Base-by-base conservation (phyloP, 306 rosid genomes). In the Cicer chorassanicum region DNA sequence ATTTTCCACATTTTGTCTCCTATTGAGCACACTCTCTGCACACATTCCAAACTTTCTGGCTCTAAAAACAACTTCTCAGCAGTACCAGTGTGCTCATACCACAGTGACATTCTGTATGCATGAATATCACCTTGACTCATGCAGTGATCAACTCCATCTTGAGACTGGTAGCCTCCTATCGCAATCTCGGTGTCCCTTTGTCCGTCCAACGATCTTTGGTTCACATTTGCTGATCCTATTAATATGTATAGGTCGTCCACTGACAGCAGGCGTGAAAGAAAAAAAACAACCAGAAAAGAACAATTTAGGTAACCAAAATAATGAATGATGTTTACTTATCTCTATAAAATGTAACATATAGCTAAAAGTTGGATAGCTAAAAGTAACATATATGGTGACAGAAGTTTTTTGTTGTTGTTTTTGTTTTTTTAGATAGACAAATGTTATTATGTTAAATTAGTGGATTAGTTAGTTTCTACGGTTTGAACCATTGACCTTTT, bases 161-260 rank as follows among this genome's bases (percentile, higher is more conserved):
- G 65, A 11, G 70, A 39, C 50, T 91, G 95, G 78, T 90, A 87
- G 78, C 93, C 89, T 41, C 98, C 97, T 53, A 94, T 88, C 7
- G 95, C 98, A 8, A 94, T 94, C 77, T 94, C 97, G 0, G 97
- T 90, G 86, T 94, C 98, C 59, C 98, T 80, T 71, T 82, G 72
- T 11, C 98, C 98, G 14, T 91, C 98, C 98, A 94, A 91, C 15
- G 98, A 94, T 72, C 98, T 78, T 42, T 91, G 98, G 88, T 94
- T 94, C 79, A 94, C 90, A 78, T 94, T 94, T 11, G 98, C 97
- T 5, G 98, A 94, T 84, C 98, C 98, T 74, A 94, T 90, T 68
- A 94, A 6, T 54, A 94, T 74, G 86, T 94, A 94, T 62, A 84
- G 41, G 73, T 94, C 98, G 70, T 94, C 98, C 95, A 91, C 98